Evolutionary conservation across 805 yeast genomes (phyloP).

Genomic region (Candida mattraensis): DNA sequence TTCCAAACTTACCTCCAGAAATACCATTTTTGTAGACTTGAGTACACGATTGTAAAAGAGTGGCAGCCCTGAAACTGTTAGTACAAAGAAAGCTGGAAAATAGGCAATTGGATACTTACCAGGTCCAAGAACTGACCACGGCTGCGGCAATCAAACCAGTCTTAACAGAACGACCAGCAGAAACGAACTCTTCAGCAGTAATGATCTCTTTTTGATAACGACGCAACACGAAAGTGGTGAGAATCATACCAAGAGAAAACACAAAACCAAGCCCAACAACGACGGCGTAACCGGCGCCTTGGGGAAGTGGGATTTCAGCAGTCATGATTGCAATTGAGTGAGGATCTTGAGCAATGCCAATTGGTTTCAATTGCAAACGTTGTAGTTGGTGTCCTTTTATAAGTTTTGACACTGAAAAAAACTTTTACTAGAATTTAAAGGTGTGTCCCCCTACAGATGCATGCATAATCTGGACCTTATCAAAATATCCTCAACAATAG

Average conservation of each 20-base stretch:
- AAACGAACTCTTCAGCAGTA: conserved; percentile 91
- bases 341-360: too few relatives aligned
- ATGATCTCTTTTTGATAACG: conserved; percentile 83
- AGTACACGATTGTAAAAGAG: conserved; percentile 70
- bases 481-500: too few relatives aligned
- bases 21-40: conserved; percentile 80
- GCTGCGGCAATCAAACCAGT: conserved; percentile 86
- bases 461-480: too few relatives aligned
- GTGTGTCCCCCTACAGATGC: too few relatives aligned
- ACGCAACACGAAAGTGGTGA: conserved; percentile 65
- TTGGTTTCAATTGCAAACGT: too few relatives aligned
- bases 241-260: conserved; percentile 71
- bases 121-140: conserved; percentile 92
- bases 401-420: too few relatives aligned
- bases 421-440: too few relatives aligned
- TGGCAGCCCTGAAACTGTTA: conserved; percentile 51
- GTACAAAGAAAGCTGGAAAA: too few relatives aligned
- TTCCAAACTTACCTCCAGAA: conserved; percentile 44
- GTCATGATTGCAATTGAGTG: too few relatives aligned
- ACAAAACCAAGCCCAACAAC: conserved; percentile 85
- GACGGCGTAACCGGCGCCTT: conserved; percentile 85
- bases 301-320: conserved; percentile 39
- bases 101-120: too few relatives aligned
- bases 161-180: conserved; percentile 88
- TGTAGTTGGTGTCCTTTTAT: too few relatives aligned